Base-by-base conservation (phyloP, 352 stramenopile species). In the Globisporangium splendens region DNA sequence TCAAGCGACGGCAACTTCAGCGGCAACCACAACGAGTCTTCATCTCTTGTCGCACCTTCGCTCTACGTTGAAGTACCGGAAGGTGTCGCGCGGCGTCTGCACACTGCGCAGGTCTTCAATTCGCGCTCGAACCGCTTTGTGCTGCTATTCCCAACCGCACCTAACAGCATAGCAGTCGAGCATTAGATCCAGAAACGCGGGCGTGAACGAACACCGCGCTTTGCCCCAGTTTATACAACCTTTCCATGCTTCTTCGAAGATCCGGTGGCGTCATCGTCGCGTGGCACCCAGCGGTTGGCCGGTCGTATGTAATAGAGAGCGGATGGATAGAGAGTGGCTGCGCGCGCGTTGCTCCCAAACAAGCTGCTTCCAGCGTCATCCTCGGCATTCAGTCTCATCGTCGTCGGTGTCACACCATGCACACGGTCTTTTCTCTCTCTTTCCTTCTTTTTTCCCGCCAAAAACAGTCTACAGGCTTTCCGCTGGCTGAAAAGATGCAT, bases 111-210 rank as follows among this genome's bases (percentile, higher is more conserved):
- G 12, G 18, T n/a, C 8, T 35, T 50, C 43, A 65, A 58, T n/a
- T n/a, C 44, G 8, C 43, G 22, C 42, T 60, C 59, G 44, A 65
- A 60, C 44, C 59, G 59, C 44, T 60, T 60, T n/a, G 13, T 46
- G 35, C 43, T 65, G 6, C 41, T 21, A 0, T 10, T 35, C 7
- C 11, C 14, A 11, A 44, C 1, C 39, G 28, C 28, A 35, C 7
- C 11, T 8, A 11, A 44, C 1, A 7, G 28, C 28, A 35, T 11
- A 6, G 0, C 28, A 35, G 28, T 35, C 28, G 5, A 35, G 5
- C 28, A 35, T 35, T 35, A 4, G 28, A 8, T 35, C 28, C 5
- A 31, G 24, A 31, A 5, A 31, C 24, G 24, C 24, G 5, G 2
- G 24, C 24, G 28, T 35, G 28, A 6, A 8, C 28, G 10, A 35